phyloP scores from a whole-genome alignment of 164 flowering plant species.

The Vitis riparia region DNA sequence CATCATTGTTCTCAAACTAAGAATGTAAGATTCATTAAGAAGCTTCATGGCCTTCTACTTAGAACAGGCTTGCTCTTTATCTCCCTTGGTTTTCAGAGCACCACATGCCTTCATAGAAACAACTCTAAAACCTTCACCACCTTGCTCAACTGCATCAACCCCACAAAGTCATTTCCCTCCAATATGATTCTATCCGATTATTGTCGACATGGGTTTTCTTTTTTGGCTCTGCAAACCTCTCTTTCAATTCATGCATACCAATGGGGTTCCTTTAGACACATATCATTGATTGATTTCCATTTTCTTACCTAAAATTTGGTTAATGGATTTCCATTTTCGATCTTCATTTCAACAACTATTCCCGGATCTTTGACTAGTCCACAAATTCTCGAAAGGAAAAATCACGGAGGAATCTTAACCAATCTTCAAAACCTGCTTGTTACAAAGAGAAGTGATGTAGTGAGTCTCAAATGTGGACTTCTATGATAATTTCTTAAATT shows the following conservation, averaged over 20 bases:
- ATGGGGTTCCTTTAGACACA: slow-evolving; percentile 44
- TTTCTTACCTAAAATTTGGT: too few species aligned
- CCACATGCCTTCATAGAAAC: slow-evolving; percentile 25
- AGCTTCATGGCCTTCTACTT: slow-evolving; percentile 45
- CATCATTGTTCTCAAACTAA: slow-evolving; percentile 28
- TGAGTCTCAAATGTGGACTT: too few species aligned
- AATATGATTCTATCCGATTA: slow-evolving; percentile 50
- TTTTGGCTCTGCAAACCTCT: slow-evolving; percentile 41
- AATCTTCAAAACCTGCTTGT: slow-evolving; percentile 11
- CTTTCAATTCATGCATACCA: slow-evolving; percentile 50
- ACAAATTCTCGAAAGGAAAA: too few species aligned
- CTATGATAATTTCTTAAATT: too few species aligned
- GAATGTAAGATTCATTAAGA: slow-evolving; percentile 38
- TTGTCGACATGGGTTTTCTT: slow-evolving; percentile 40
- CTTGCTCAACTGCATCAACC: slow-evolving; percentile 28
- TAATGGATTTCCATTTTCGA: too few species aligned
- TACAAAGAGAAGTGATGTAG: too few species aligned
- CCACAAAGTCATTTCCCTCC: slow-evolving; percentile 45
- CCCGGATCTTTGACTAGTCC: too few species aligned
- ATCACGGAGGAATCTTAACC: too few species aligned
- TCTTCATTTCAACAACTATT: too few species aligned
- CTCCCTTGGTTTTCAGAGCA: slow-evolving; percentile 32
- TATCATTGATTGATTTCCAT: slow-evolving; percentile 14
- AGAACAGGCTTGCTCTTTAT: slow-evolving; percentile 38
- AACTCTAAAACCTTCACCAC: slow-evolving; percentile 19